These are phyloP conservation scores for Bassia scoparia DNA, from an alignment of 148 eudicot species.

Conservation along the genomic window DNA sequence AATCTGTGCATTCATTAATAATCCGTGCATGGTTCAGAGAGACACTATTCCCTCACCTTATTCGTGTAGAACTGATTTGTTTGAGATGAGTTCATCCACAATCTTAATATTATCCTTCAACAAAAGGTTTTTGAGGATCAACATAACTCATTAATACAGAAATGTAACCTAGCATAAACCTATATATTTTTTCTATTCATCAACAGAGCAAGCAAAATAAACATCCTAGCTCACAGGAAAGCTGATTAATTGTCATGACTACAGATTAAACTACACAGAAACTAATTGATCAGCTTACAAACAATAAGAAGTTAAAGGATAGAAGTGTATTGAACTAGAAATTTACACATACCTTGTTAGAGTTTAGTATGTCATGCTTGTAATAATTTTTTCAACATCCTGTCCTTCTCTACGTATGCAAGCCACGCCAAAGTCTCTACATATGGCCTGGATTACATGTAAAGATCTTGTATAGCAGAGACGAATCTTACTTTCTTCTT, in stretches of 20 bases:
- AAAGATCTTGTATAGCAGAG: neutral
- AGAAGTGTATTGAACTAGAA: neutral
- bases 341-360: constrained; percentile 50
- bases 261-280: neutral
- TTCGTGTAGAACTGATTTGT: constrained; percentile 81
- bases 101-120: constrained; percentile 70
- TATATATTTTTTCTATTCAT: neutral
- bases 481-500: neutral
- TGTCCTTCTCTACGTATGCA: constrained; percentile 87
- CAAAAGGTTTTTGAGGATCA: neutral
- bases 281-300: neutral
- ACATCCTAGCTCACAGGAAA: neutral
- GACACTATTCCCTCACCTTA: constrained; percentile 49
- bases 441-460: constrained; percentile 51
- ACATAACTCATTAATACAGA: neutral
- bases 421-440: constrained; percentile 86
- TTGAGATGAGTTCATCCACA: constrained; percentile 81
- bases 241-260: neutral
- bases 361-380: constrained; percentile 46
- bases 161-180: neutral
- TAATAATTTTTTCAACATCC: constrained; percentile 59
- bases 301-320: neutral
- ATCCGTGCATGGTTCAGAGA: neutral
- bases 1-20: neutral
- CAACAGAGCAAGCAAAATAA: neutral